Evolutionary conservation across 495 filamentous ascomycete genomes (phyloP).

Genomic region (Pyronema omphalodes): DNA sequence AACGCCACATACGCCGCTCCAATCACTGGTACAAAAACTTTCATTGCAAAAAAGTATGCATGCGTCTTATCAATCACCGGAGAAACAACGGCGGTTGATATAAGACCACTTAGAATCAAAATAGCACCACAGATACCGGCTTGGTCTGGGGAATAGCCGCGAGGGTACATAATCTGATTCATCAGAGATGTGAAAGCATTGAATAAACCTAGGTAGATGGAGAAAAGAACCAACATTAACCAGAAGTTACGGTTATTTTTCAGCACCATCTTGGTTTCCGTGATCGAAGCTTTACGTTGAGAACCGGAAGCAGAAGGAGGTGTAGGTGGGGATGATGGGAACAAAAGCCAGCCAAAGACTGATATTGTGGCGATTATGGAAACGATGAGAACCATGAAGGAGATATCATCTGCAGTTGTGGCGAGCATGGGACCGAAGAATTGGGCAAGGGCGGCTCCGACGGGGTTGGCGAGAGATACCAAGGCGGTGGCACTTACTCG

Average conservation of each 20-base stretch:
- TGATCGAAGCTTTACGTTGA: not conserved
- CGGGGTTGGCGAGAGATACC: slow-evolving; percentile 65
- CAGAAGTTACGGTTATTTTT: slow-evolving; percentile 39
- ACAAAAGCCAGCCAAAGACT: slow-evolving; percentile 64
- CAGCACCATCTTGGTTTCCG: slow-evolving; percentile 12
- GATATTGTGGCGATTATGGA: slow-evolving; percentile 65
- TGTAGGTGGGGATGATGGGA: slow-evolving; percentile 62
- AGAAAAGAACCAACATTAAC: slow-evolving; percentile 60
- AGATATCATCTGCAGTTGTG: slow-evolving; percentile 35
- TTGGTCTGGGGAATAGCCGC: slow-evolving; percentile 59
- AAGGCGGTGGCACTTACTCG: slow-evolving; percentile 78
- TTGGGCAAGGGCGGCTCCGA: slow-evolving; percentile 76
- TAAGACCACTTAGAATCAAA: slow-evolving; percentile 76
- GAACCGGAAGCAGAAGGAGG: slow-evolving; percentile 37
- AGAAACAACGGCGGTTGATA: slow-evolving; percentile 51
- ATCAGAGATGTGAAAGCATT: slow-evolving; percentile 77
- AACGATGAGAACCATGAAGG: slow-evolving; percentile 70
- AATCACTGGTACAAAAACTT: slow-evolving; percentile 55
- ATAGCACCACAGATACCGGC: slow-evolving; percentile 79
- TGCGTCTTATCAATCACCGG: slow-evolving; percentile 77
- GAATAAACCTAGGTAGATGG: slow-evolving; percentile 79
- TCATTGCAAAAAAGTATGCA: slow-evolving; percentile 55
- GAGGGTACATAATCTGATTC: slow-evolving; percentile 74
- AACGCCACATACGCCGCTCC: slow-evolving; percentile 54
- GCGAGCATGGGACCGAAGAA: slow-evolving; percentile 67